These are phyloP conservation scores for Solanum sejunctum DNA, from an alignment of 257 asterid genomes.

Conservation along the genomic window DNA sequence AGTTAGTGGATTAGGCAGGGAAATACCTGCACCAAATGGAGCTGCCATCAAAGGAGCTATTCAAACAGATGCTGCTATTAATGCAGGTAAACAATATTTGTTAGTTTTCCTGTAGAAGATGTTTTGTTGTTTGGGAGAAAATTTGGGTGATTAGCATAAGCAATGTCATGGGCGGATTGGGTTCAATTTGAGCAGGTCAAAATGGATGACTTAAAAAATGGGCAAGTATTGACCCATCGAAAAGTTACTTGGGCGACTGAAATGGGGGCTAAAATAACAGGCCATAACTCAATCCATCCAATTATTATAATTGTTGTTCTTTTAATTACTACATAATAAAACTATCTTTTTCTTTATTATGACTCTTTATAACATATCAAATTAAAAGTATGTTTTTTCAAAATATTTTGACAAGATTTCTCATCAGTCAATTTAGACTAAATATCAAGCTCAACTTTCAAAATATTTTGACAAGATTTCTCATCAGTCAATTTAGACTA, in stretches of 20 bases:
- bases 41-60: constrained; percentile 80
- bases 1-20: constrained; percentile 84
- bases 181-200: not conserved
- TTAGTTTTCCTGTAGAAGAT: not conserved
- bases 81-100: constrained; percentile 44
- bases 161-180: not conserved
- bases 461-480: not conserved
- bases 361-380: not conserved
- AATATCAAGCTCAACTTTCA: not conserved
- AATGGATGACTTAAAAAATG: not conserved
- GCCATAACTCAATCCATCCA: not conserved
- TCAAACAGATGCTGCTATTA: constrained; percentile 91
- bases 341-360: not conserved
- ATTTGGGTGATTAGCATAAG: not conserved
- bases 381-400: not conserved
- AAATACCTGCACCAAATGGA: constrained; percentile 92
- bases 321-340: not conserved
- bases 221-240: not conserved
- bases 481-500: not conserved
- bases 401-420: not conserved
- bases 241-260: not conserved
- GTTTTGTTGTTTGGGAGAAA: not conserved
- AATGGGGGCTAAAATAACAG: too few relatives aligned
- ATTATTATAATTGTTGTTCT: not conserved
- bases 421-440: not conserved